Base-by-base conservation (phyloP, 768 basidiomycete genomes). In the Galerina marginata region DNA sequence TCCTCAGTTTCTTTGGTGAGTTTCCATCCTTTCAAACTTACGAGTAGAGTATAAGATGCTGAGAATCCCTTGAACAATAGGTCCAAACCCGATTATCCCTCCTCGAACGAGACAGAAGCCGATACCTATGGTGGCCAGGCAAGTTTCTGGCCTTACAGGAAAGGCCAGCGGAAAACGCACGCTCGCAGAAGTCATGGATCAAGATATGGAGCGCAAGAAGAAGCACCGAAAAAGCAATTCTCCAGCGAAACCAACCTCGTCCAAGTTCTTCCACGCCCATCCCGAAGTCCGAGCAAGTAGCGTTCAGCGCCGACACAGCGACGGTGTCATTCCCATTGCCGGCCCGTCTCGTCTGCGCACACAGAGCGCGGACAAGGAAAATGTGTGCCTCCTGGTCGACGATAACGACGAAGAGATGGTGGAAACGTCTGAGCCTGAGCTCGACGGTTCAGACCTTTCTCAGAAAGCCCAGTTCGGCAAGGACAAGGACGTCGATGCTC, bases 81-180 rank as follows among this genome's bases (percentile, higher is more conserved):
- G 79, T 61, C 73, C 77, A 44, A 82, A 81, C 67, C 72, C 81
- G 9, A 75, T 66, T 51, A 79, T 81, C 37, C 76, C 79, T 29
- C 71, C 70, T 15, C 64, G 60, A 53, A 62, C 58, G 43, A 58
- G 55, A 4, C 57, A 55, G 14, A 64, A 65, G 47, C 23, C 51
- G 20, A 52, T 57, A 25, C 16, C 66, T 46, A 62, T 25, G 38
- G 56, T 53, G 43, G 57, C 44, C 65, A 65, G 66, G 71, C 70
- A 37, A 16, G 33, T 39, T 67, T 67, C 61, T 58, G 64, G 29
- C 7, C 29, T 57, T 68, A 52, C 73, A 29, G 90, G 90, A 16
- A 85, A 83, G 59, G 80, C 83, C 6, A 93, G 90, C 65, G 92
- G 92, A 14, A 93, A 93, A 72, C 81, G 92, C 56, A 90, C 89